Percentiles rank a stretch among this genome's conserved stretches.
phyloP scores from a whole-genome alignment of 768 basidiomycete species.

The Termitomyces sp. region DNA sequence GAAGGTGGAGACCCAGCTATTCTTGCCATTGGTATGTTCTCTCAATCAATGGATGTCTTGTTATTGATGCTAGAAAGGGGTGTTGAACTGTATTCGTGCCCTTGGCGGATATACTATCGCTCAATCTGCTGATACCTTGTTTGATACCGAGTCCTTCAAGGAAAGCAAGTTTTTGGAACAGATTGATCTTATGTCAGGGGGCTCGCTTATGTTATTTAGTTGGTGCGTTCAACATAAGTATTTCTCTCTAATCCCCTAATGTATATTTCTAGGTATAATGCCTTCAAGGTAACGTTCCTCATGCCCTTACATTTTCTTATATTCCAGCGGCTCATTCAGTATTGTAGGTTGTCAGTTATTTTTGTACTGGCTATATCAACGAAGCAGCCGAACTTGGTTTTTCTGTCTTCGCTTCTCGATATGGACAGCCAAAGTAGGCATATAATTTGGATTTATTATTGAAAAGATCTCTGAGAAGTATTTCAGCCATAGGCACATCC shows the following conservation, averaged over 20 bases:
- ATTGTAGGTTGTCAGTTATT: slow-evolving; percentile 56
- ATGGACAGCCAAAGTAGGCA: slow-evolving; percentile 60
- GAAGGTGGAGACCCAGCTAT: slow-evolving; percentile 50
- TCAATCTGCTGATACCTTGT: slow-evolving; percentile 45
- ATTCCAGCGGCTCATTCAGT: neutral
- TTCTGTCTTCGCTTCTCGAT: slow-evolving; percentile 52
- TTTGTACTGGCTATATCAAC: slow-evolving; percentile 53
- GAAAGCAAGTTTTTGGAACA: slow-evolving; percentile 51
- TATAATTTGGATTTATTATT: neutral
- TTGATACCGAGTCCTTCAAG: slow-evolving; percentile 57
- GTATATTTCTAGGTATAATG: slow-evolving; percentile 47
- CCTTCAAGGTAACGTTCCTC: slow-evolving; percentile 48
- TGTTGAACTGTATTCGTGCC: slow-evolving; percentile 63
- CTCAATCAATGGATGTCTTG: neutral
- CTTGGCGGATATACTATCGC: slow-evolving; percentile 58
- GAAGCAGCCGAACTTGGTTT: slow-evolving; percentile 66
- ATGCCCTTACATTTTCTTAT: neutral
- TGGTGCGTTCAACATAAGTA: slow-evolving; percentile 42
- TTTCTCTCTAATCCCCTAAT: neutral
- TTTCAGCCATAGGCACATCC: slow-evolving; percentile 61
- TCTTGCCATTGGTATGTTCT: slow-evolving; percentile 46
- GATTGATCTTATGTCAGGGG: slow-evolving; percentile 42
- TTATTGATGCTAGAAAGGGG: slow-evolving; percentile 27
- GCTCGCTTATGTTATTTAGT: slow-evolving; percentile 50
- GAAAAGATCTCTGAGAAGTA: neutral